phyloP scores from a whole-genome alignment of 2,329 filamentous ascomycete species.

The Talaromyces atroroseus region DNA sequence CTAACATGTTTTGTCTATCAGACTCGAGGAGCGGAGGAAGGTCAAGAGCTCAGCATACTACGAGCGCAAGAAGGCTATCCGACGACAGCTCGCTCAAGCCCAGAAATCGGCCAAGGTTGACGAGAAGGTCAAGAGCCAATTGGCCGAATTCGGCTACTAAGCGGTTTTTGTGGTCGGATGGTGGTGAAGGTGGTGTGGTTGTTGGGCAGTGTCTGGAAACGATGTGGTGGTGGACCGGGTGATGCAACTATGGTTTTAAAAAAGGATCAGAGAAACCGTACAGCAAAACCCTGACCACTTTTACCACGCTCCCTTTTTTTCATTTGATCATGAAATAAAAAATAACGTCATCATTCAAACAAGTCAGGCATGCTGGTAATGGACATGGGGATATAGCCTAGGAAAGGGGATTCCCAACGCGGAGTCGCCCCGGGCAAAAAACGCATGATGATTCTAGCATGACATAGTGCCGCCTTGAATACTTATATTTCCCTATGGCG shows the following conservation, averaged over 20 bases:
- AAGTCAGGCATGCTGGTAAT: constrained; percentile 26
- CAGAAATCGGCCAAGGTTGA: constrained; percentile 87
- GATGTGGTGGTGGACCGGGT: constrained; percentile 19
- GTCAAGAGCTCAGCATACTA: constrained; percentile 99
- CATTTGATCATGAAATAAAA: constrained; percentile 28
- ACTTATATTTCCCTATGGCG: constrained; percentile 8
- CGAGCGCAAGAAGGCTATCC: constrained; percentile 97
- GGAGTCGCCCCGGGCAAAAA: constrained; percentile 34
- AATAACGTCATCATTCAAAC: constrained; percentile 22
- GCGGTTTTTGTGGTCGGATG: constrained; percentile 36
- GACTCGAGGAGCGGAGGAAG: constrained; percentile 99
- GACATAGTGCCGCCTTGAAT: constrained; percentile 22
- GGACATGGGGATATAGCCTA: constrained; percentile 25
- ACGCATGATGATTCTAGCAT: constrained; percentile 36
- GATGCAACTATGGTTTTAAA: constrained; percentile 30
- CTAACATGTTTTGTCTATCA: constrained; percentile 36
- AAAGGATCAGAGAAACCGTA: constrained; percentile 33
- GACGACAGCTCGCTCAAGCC: constrained; percentile 84
- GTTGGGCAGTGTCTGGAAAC: constrained; percentile 20
- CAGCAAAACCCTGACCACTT: constrained; percentile 36
- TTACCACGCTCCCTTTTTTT: constrained; percentile 25
- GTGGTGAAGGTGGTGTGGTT: constrained; percentile 31
- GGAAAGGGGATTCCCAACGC: constrained; percentile 28
- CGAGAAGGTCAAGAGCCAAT: constrained; percentile 79
- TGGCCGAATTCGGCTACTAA: constrained; percentile 90